Base-by-base conservation (phyloP, 768 basidiomycete genomes). In the Suillus paluster region DNA sequence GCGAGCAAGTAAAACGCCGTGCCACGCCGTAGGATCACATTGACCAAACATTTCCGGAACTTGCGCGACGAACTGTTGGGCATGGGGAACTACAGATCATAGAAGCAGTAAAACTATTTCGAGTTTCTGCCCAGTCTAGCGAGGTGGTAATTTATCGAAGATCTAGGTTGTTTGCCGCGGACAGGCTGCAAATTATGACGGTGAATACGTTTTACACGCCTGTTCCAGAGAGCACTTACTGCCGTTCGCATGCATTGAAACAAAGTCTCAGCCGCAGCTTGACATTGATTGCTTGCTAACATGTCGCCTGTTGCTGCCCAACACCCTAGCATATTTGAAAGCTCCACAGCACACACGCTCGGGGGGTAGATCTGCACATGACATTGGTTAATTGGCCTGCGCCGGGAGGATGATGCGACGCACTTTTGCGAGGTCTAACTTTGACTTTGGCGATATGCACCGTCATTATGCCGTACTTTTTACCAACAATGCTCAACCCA, bases 81-180 rank as follows among this genome's bases (percentile, higher is more conserved):
- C 48, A 49, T 19, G 27, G 17, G 11, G 27, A 12, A 2, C 27
- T 30, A 27, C 27, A 50, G 27, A 30, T 30, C 49, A 50, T n/a
- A 53, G 59, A 27, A 36, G 23, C 60, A 62, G 48, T 64, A 30
- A 46, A 60, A 79, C 80, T 84, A 90, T 82, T 90, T 90, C 67
- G 87, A 83, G 63, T 81, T 85, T 72, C 91, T 92, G 64, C 85
- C 83, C 64, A 94, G 81, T 73, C 92, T 86, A 68, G 91, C 88
- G 66, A 95, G 86, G 75, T 95, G 92, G 73, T 93, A 95, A 76
- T 96, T 95, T 79, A 96, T 94, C 38, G 90, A 87, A 38, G 94
- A 85, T 71, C 82, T 83, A 57, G 88, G 91, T 48, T 75, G 75
- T 71, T 88, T 92, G 63, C 86, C 86, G 54, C 83, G 80, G 71